A percentile compares a stretch with the other conserved stretches of the same genome.
These are phyloP conservation scores for Ilyonectria mors-panacis DNA, from an alignment of 2,329 filamentous ascomycete genomes.

Conservation along the genomic window DNA sequence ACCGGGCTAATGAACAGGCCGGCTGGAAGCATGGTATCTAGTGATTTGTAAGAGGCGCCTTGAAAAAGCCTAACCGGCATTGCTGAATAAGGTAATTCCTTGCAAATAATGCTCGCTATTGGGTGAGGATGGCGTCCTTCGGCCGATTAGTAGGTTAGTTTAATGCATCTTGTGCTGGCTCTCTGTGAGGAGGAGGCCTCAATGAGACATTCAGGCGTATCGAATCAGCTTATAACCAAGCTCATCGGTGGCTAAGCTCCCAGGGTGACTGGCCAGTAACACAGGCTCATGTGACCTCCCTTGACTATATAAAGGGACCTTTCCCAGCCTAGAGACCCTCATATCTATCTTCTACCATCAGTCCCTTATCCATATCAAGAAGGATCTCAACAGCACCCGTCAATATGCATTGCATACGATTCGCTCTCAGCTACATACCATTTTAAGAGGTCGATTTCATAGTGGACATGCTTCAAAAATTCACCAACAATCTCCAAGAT, in stretches of 20 bases:
- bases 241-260: no score
- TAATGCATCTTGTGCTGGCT: not conserved
- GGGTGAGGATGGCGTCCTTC: not conserved
- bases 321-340: not conserved
- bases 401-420: no score
- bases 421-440: no score
- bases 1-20: not conserved
- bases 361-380: no score
- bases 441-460: not conserved
- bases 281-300: not conserved
- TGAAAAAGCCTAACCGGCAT: not conserved
- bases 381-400: no score
- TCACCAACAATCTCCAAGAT: not conserved
- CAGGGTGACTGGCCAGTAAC: no score
- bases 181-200: no score
- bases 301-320: not conserved
- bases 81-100: not conserved
- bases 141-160: not conserved
- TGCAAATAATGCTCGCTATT: not conserved
- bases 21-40: not conserved
- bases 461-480: not conserved
- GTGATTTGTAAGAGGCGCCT: not conserved
- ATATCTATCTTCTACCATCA: no score
- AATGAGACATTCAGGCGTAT: no score
- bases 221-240: no score